Base-by-base conservation (phyloP, 148 eudicot genomes). In the Vaccinium corymbosum region DNA sequence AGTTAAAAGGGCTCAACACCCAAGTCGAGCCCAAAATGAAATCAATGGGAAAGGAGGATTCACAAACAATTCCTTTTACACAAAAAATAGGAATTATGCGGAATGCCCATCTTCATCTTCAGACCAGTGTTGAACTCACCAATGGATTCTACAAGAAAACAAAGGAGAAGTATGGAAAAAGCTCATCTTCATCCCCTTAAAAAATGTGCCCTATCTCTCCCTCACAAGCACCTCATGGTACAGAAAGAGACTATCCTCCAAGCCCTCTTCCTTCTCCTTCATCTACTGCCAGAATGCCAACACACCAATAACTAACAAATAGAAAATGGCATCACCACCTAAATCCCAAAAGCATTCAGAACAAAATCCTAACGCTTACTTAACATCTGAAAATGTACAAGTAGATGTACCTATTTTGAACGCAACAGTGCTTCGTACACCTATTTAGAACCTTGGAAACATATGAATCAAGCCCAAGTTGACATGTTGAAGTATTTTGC, bases 171-270 rank as follows among this genome's bases (percentile, higher is more conserved):
- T 1, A 35, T 12, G 17, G 48, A 72, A 38, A 72, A 38, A 72
- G 50, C 20, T 22, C 49, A 6, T 32, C 22, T 72, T 72, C 76
- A 72, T 32, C 49, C 49, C 35, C n/a, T 72, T 32, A 35, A 35
- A 72, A 38, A 16, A 72, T 75, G 27, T 48, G 38, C 73, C 38
- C 38, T 12, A 3, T 11, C 38, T 68, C 42, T 68, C 73, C 73
- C 38, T 68, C 73, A 68, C 42, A 27, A 27, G 73, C 38, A 68
- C 32, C 38, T 0, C 73, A 68, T 68, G 38, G 27, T 27, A 27
- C 42, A 27, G 27, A 68, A 27, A 68, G 73, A 68, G 73, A 32
- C 72, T 68, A 68, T 68, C 73, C 73, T 68, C 73, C 42, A 68
- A 27, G 73, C 73, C 42, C 7, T 27, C 35, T 27, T 68, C 32